Evolutionary conservation across 202 grass and related monocot species (phyloP).

Genomic region (Schoenoplectus triqueter): DNA sequence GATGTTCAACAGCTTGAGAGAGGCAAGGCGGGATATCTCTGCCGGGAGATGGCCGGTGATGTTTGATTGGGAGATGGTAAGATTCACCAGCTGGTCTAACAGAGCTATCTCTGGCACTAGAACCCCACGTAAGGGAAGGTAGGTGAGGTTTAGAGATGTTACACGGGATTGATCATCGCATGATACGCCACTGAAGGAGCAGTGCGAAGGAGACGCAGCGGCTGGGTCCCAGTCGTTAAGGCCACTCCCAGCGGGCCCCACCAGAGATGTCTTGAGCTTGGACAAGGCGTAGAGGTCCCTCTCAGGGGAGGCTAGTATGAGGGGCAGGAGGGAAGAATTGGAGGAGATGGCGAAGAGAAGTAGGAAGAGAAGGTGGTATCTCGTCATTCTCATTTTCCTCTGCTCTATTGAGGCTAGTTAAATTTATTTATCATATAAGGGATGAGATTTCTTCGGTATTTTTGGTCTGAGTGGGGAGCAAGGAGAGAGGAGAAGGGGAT

Average conservation of each 20-base stretch:
- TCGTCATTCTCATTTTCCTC: conserved; percentile 13
- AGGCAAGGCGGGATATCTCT: conserved; percentile 36
- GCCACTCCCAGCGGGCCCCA: not conserved
- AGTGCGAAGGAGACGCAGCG: conserved; percentile 46
- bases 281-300: conserved; percentile 52
- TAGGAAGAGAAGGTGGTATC: not conserved
- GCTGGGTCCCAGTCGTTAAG: conserved; percentile 68
- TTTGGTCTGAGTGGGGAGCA: not conserved
- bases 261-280: conserved; percentile 55
- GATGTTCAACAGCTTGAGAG: conserved; percentile 75
- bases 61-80: conserved; percentile 67
- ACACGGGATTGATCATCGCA: conserved; percentile 58
- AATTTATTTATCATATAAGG: not conserved
- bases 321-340: conserved; percentile 16
- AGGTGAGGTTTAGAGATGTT: conserved; percentile 59
- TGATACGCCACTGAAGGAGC: conserved; percentile 66
- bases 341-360: not conserved
- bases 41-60: conserved; percentile 43
- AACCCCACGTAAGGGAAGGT: conserved; percentile 49
- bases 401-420: not conserved
- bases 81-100: conserved; percentile 62
- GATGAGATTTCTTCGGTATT: not conserved
- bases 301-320: conserved; percentile 42
- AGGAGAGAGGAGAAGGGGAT: not conserved
- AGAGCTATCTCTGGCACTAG: conserved; percentile 53